Base-by-base conservation (phyloP, 371 early-diverging fungal species). In the Rhizomucor pusillus region DNA sequence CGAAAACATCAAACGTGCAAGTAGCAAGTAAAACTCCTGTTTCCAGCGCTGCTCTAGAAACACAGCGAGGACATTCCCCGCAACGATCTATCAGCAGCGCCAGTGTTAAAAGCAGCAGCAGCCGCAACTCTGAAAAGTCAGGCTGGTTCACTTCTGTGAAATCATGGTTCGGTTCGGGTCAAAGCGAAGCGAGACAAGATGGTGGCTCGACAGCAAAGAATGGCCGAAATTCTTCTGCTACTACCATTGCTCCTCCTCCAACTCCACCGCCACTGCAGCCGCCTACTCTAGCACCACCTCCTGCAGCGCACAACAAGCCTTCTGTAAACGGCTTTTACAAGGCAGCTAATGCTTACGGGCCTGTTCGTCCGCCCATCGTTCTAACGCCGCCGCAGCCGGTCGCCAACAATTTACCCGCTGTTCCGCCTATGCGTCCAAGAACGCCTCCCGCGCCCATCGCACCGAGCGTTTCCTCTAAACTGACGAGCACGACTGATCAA, bases 61-160 rank as follows among this genome's bases (percentile, higher is more conserved):
- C 29, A 29, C 29, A 29, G 29, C 29, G 29, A 29, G 29, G 29
- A 5, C 29, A 29, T 7, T 29, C 7, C 29, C 41, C 41, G 14
- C 14, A 41, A 5, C 14, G 16, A 19, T 41, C 41, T 41, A 41
- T 41, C 41, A 41, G 16, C 14, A 16, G 16, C 14, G 14, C 11
- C 14, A 16, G 16, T 5, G 16, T 37, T n/a, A 50, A 37, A 19
- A 44, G 40, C 45, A 41, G 29, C 43, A 34, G 9, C 53, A 43
- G 9, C 39, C n/a, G 18, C 39, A 35, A 13, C 23, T 36, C 51
- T 35, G 47, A 33, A n/a, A 46, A 47, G 35, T 36, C 62, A 13
- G 68, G 70, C 5, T 77, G 75, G 73, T 60, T 77, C 24, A 46
- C 73, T 0, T 77, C 78, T 5, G 75, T 77, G 37, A 77, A 74